A percentile compares a stretch with the other conserved stretches of the same genome.
Evolutionary conservation across 306 rosid species (phyloP).

Genomic region (Mucuna pruriens): DNA sequence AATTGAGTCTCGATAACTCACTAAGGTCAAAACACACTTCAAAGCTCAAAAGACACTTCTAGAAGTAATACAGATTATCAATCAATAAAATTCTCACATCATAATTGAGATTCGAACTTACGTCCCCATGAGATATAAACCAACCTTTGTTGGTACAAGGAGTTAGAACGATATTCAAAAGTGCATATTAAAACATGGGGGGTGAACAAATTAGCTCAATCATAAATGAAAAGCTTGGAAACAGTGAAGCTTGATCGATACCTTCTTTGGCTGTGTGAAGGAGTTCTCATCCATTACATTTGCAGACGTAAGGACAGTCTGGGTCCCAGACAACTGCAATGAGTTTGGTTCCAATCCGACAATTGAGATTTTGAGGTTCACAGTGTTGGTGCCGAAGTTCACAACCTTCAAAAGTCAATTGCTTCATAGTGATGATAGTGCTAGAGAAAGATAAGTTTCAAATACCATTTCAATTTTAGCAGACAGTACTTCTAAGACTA

Average conservation of each 20-base stretch:
- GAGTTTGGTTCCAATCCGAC: slow-evolving; percentile 58
- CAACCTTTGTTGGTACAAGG: too few species aligned
- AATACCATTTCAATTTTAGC: not conserved
- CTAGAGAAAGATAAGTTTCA: slow-evolving; percentile 22
- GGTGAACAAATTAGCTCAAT: not conserved
- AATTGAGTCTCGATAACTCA: too few species aligned
- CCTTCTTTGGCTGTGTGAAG: slow-evolving; percentile 77
- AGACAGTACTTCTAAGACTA: not conserved
- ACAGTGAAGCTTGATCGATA: slow-evolving; percentile 34
- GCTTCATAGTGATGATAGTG: slow-evolving; percentile 15
- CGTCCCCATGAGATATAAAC: too few species aligned
- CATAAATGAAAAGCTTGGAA: not conserved
- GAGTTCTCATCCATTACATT: slow-evolving; percentile 88
- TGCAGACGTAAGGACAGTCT: slow-evolving; percentile 70
- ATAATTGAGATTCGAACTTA: too few species aligned
- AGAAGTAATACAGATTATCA: too few species aligned
- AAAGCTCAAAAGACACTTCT: too few species aligned
- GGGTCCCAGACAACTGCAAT: slow-evolving; percentile 49
- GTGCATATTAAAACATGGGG: not conserved
- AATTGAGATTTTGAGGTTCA: slow-evolving; percentile 58
- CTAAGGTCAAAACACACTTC: too few species aligned
- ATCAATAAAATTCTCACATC: too few species aligned
- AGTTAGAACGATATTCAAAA: slow-evolving; percentile 8
- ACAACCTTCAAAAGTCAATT: slow-evolving; percentile 67
- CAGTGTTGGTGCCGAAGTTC: slow-evolving; percentile 66